These are phyloP conservation scores for Eutreptiella sp. DNA, from an alignment of 208 protist species.

Conservation along the genomic window DNA sequence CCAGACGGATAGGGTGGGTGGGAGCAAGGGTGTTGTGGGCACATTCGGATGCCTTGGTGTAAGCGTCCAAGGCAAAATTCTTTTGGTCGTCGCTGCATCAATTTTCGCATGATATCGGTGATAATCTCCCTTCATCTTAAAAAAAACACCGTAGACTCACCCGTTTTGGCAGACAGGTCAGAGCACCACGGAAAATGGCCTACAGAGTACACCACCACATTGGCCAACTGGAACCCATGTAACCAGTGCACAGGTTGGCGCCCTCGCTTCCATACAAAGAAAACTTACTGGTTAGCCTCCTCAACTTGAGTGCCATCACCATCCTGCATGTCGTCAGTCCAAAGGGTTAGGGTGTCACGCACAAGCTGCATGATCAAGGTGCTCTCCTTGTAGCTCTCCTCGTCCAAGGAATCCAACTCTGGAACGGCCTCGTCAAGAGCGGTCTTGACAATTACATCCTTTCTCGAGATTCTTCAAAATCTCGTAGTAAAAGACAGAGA, in stretches of 20 bases:
- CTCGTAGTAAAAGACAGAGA: constrained; percentile 90
- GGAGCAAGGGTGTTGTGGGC: constrained; percentile 50
- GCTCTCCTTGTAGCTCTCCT: constrained; percentile 83
- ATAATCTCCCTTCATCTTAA: constrained; percentile 91
- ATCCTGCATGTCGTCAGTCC: constrained; percentile 54
- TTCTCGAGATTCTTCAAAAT: constrained; percentile 66
- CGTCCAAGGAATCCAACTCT: constrained; percentile 69
- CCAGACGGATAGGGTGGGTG: constrained; percentile 86
- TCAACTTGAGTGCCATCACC: too few relatives aligned
- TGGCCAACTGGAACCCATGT: too few relatives aligned
- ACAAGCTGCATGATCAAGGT: constrained; percentile 87
- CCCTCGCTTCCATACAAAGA: too few relatives aligned
- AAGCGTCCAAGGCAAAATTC: too few relatives aligned
- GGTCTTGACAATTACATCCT: constrained; percentile 69
- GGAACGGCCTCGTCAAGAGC: constrained; percentile 68
- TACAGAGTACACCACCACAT: too few relatives aligned
- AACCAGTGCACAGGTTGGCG: too few relatives aligned
- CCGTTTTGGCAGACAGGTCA: constrained; percentile 59
- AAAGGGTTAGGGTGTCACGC: constrained; percentile 82
- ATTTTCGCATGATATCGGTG: constrained; percentile 95
- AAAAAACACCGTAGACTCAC: constrained; percentile 84
- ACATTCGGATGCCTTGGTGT: too few relatives aligned
- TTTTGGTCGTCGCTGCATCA: constrained; percentile 53
- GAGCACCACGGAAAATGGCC: too few relatives aligned
- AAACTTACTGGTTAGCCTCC: constrained; percentile 39